A percentile compares a stretch with the other conserved stretches of the same genome.
Evolutionary conservation across 2,329 filamentous ascomycete genomes (phyloP).

Genomic region (Didymella exigua): DNA sequence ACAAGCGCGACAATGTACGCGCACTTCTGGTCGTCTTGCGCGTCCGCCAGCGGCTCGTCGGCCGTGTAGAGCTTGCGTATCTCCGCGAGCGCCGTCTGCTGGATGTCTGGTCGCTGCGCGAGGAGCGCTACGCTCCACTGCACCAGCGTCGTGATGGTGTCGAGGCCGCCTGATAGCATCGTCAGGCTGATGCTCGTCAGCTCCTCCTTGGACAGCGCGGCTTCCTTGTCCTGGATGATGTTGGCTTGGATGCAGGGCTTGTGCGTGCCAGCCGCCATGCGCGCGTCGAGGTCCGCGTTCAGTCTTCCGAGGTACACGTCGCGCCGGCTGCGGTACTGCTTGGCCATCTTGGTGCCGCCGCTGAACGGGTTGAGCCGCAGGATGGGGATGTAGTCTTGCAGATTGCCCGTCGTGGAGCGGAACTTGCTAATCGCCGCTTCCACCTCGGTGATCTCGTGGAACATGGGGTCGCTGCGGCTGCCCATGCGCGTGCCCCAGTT

Average conservation of each 20-base stretch:
- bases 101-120: slow-evolving; percentile 65
- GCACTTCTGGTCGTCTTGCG: slow-evolving; percentile 67
- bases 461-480: slow-evolving; percentile 64
- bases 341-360: slow-evolving; percentile 62
- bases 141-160: slow-evolving; percentile 69
- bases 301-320: slow-evolving; percentile 65
- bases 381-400: slow-evolving; percentile 67
- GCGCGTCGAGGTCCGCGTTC: slow-evolving; percentile 64
- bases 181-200: slow-evolving; percentile 69
- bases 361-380: slow-evolving; percentile 67
- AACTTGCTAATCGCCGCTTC: slow-evolving; percentile 66
- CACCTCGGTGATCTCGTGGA: slow-evolving; percentile 67
- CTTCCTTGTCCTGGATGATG: slow-evolving; percentile 67
- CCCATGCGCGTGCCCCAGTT: slow-evolving; percentile 70
- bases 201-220: slow-evolving; percentile 66
- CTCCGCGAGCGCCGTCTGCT: slow-evolving; percentile 63
- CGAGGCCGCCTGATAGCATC: slow-evolving; percentile 70
- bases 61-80: slow-evolving; percentile 61
- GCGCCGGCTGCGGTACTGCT: slow-evolving; percentile 64
- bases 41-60: slow-evolving; percentile 63
- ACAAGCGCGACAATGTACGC: slow-evolving; percentile 68
- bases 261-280: slow-evolving; percentile 65
- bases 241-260: slow-evolving; percentile 71
- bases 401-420: slow-evolving; percentile 64
- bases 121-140: slow-evolving; percentile 69